Conservation (phyloP, 768 basidiomycete species). For the Asterophora lycoperdoides region DNA sequence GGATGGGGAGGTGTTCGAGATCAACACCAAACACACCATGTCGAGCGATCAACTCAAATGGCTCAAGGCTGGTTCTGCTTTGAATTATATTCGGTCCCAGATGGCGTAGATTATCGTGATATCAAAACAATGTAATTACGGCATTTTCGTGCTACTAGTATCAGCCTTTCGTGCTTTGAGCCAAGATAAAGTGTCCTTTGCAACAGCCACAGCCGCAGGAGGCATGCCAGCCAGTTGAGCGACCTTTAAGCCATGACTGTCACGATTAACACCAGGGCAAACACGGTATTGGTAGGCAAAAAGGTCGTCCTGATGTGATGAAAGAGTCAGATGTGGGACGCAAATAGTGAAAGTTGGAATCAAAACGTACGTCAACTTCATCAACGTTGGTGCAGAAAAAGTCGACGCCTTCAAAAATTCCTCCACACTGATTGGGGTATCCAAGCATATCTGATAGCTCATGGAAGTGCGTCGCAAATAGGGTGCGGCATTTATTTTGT, state of each 20-base stretch:
- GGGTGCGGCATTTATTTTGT: constrained; percentile 70
- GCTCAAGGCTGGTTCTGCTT: constrained; percentile 82
- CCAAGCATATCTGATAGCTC: constrained; percentile 85
- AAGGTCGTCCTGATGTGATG: constrained; percentile 51
- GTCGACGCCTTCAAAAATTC: constrained; percentile 55
- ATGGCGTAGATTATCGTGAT: constrained; percentile 23
- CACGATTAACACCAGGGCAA: constrained; percentile 77
- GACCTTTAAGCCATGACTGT: constrained; percentile 90
- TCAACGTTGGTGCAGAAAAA: constrained; percentile 92
- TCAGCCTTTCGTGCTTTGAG: constrained; percentile 26
- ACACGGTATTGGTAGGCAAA: constrained; percentile 85
- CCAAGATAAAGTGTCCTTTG: constrained; percentile 46
- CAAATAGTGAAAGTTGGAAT: not conserved
- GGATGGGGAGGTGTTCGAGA: constrained; percentile 58
- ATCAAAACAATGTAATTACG: not conserved
- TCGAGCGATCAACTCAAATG: constrained; percentile 86
- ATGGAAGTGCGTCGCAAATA: constrained; percentile 99
- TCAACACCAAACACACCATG: constrained; percentile 85
- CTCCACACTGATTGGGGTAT: constrained; percentile 41
- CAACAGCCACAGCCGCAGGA: constrained; percentile 51
- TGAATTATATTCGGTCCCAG: constrained; percentile 81
- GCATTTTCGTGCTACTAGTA: not conserved
- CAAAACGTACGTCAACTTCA: constrained; percentile 59
- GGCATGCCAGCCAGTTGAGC: constrained; percentile 88
- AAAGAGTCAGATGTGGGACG: not conserved